Base-by-base conservation (phyloP, 164 flowering plant genomes). In the Liriodendron chinense region DNA sequence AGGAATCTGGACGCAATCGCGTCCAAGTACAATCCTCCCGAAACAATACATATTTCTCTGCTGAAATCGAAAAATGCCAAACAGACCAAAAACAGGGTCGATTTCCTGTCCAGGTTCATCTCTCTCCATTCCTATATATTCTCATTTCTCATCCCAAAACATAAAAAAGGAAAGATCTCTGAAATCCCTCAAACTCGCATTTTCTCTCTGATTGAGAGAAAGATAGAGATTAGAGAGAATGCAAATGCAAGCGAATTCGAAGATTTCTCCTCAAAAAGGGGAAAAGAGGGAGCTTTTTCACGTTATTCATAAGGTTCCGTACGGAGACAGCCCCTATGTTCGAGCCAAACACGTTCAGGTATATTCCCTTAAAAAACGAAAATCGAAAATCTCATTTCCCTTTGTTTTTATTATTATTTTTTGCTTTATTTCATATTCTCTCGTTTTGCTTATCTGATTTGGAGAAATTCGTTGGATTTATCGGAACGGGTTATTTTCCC, bases 331-430 rank as follows among this genome's bases (percentile, higher is more conserved):
- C 56, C 98, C 98, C 67, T 92, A 94, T 76, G 97, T 87, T 71
- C 83, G 86, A 76, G 98, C 97, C 59, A 94, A 94, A 76, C 90
- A 90, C 77, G 92, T 87, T 62, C 98, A 92, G 98, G 98, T 91
- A 21, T 53, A 2, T 53, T 10, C 8, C 16, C 13, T 53, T 16
- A 0, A 53, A 1, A 16, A 2, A 53, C 18, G 59, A 53, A 53
- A 34, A 34, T 2, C 43, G 18, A 9, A 14, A 3, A 21, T 21
- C 14, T 12, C 49, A 16, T 16, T 14, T 28, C 49, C 24, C 1
- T 47, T 53, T 61, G 28, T 18, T 78, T 14, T 23, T 28, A 20
- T 23, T 4, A 10, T 20, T 57, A 25, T 21, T 0, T 47, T 48
- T 49, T 49, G 5, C 5, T 34, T 34, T 34, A 34, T 34, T 34